A percentile compares a stretch with the other conserved stretches of the same genome.
Evolutionary conservation across 352 stramenopile species (phyloP).

Genomic region (Aphanomyces stellatus): DNA sequence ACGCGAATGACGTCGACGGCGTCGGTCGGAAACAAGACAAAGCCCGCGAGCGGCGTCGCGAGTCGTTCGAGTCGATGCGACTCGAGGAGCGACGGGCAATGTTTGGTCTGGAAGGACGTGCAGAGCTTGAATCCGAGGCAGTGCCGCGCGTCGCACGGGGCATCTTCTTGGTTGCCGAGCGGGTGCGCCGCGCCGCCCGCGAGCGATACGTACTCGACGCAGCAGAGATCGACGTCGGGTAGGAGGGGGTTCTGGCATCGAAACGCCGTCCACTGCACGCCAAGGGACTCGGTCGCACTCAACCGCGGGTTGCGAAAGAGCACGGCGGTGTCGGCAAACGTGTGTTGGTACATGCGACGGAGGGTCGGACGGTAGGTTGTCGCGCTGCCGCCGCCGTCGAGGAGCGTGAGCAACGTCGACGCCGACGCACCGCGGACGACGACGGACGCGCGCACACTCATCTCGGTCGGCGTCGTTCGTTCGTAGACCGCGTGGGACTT

Average conservation of each 20-base stretch:
- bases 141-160: not conserved
- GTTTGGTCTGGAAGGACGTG: conserved; percentile 49
- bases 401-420: conserved; percentile 42
- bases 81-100: conserved; percentile 53
- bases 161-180: conserved; percentile 21
- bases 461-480: conserved; percentile 17
- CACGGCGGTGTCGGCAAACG: conserved; percentile 61
- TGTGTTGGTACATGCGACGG: conserved; percentile 62
- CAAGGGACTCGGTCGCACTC: conserved; percentile 32
- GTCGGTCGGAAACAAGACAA: conserved; percentile 58
- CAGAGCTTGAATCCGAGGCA: conserved; percentile 59
- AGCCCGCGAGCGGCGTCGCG: conserved; percentile 51
- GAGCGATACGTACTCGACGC: conserved; percentile 57
- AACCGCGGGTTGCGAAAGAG: conserved; percentile 51
- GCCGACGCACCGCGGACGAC: conserved; percentile 46
- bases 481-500: conserved; percentile 9
- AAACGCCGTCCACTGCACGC: conserved; percentile 63
- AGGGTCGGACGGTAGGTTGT: conserved; percentile 59
- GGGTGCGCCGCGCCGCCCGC: conserved; percentile 30
- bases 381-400: conserved; percentile 41
- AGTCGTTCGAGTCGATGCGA: conserved; percentile 52
- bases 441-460: conserved; percentile 49
- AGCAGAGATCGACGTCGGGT: conserved; percentile 61
- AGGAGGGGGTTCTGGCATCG: conserved; percentile 53
- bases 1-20: conserved; percentile 51